Percentiles rank a stretch among this genome's conserved stretches.
Evolutionary conservation across 2,329 filamentous ascomycete species (phyloP).

Genomic region (Claviceps sp.): DNA sequence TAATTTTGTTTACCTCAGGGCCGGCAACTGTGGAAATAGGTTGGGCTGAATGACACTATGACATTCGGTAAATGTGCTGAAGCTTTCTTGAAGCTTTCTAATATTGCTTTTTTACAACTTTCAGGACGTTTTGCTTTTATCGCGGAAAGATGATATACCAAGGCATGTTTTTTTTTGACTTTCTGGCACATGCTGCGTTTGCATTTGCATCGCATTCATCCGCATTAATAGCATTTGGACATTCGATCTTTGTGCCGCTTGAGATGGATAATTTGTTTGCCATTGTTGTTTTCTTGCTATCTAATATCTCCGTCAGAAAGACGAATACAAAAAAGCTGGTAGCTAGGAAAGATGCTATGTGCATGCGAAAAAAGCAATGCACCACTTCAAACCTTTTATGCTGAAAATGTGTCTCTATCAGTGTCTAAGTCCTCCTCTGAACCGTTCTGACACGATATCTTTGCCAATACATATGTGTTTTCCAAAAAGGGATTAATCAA

Average conservation of each 20-base stretch:
- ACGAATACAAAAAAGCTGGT: not conserved
- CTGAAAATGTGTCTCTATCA: too few relatives aligned
- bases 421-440: too few relatives aligned
- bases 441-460: too few relatives aligned
- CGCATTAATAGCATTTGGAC: not conserved
- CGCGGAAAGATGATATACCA: not conserved
- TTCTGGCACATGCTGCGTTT: not conserved
- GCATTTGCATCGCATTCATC: not conserved
- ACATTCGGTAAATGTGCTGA: not conserved
- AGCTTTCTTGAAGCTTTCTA: not conserved
- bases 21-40: not conserved
- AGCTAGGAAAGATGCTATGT: slow-evolving; percentile 1
- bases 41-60: too few relatives aligned
- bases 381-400: not conserved
- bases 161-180: not conserved
- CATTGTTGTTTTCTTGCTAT: not conserved
- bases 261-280: not conserved
- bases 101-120: not conserved
- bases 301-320: not conserved
- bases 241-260: not conserved
- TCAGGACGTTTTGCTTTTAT: not conserved
- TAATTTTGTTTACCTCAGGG: not conserved
- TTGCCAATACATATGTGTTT: not conserved
- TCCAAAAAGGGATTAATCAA: not conserved
- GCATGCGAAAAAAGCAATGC: not conserved